Conservation (phyloP, 192 early-diverging fungal genomes). For the Coemansia reversa region DNA sequence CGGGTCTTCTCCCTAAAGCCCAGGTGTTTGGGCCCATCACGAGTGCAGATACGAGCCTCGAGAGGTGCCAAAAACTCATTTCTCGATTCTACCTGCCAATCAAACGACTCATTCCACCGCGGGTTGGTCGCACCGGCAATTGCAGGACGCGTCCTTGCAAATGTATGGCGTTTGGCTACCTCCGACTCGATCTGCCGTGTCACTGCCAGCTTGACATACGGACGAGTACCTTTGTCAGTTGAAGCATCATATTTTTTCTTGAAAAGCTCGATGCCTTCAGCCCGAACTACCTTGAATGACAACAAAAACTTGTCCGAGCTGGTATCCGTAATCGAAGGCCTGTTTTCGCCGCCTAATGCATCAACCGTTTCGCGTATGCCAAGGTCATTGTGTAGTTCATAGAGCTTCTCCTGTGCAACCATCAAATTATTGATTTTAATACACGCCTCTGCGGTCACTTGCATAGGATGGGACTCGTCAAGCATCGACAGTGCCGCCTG, state of each 20-base stretch:
- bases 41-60: slow-evolving; percentile 52
- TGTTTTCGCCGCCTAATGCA: slow-evolving; percentile 42
- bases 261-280: slow-evolving; percentile 64
- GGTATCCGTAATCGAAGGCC: slow-evolving; percentile 26
- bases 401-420: slow-evolving; percentile 37
- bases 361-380: slow-evolving; percentile 33
- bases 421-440: slow-evolving; percentile 53
- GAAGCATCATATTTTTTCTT: slow-evolving; percentile 56
- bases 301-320: slow-evolving; percentile 51
- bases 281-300: slow-evolving; percentile 68
- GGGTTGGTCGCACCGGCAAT: slow-evolving; percentile 57
- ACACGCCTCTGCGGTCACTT: slow-evolving; percentile 45
- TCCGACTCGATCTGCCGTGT: slow-evolving; percentile 39
- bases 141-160: slow-evolving; percentile 57
- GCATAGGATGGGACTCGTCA: slow-evolving; percentile 35
- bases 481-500: slow-evolving; percentile 39
- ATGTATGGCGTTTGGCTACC: slow-evolving; percentile 59
- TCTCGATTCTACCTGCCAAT: slow-evolving; percentile 58
- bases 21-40: slow-evolving; percentile 49
- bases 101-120: slow-evolving; percentile 80
- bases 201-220: slow-evolving; percentile 64
- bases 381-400: slow-evolving; percentile 50
- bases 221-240: slow-evolving; percentile 35
- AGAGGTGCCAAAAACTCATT: slow-evolving; percentile 33
- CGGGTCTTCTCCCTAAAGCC: slow-evolving; percentile 54